Conservation (phyloP, 345 rosid species). For the Hibiscus mutabilis region DNA sequence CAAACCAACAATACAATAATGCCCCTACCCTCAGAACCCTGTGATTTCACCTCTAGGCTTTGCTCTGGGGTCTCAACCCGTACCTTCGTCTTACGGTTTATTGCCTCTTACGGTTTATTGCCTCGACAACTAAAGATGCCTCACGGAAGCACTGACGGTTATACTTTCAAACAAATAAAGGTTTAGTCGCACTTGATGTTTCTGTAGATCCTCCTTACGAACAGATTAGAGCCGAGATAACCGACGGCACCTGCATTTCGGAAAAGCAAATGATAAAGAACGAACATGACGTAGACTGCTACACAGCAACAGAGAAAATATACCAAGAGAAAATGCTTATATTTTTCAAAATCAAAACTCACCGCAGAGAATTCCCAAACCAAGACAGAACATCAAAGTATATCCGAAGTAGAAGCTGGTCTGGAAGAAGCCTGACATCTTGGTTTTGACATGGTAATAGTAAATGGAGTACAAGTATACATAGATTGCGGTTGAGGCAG, state of each 20-base stretch:
- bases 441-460: constrained; percentile 70
- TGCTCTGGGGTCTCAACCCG: no score
- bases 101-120: constrained; percentile 18
- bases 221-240: constrained; percentile 78
- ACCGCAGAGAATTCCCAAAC: constrained; percentile 94
- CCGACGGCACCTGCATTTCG: constrained; percentile 78
- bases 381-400: constrained; percentile 94
- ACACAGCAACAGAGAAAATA: neutral
- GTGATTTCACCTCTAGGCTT: neutral
- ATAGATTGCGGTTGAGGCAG: constrained; percentile 91
- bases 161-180: neutral
- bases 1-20: neutral
- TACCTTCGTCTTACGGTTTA: constrained; percentile 4
- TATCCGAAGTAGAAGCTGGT: constrained; percentile 85
- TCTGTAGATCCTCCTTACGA: constrained; percentile 91
- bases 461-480: constrained; percentile 85
- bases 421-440: constrained; percentile 88
- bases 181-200: constrained; percentile 89
- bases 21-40: neutral
- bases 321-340: no score
- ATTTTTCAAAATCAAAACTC: constrained; percentile 27
- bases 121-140: constrained; percentile 21
- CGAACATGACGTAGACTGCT: neutral
- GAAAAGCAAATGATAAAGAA: neutral
- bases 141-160: constrained; percentile 22